Base-by-base conservation (phyloP, 225 moss, liverwort and hornwort species). In the Marchantia paleacea region DNA sequence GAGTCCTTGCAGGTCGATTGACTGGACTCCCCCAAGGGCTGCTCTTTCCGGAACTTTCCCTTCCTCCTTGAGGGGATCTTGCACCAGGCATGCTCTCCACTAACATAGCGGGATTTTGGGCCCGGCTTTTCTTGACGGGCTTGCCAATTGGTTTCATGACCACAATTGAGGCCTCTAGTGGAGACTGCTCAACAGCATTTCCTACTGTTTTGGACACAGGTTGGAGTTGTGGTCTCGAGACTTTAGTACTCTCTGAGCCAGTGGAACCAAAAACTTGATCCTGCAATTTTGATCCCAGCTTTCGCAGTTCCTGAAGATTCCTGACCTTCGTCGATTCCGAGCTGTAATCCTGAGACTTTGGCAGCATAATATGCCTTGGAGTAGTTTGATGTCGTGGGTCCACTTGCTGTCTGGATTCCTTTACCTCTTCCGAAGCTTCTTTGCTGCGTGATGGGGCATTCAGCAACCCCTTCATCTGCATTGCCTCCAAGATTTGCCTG, bases 401-500 rank as follows among this genome's bases (percentile, higher is more conserved):
- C 13, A 77, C 57, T 14, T 76, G 85, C 11, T 77, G 76, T 22
- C 75, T 78, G 47, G 14, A 58, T 49, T 81, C 81, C 50, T 73
- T 73, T 11, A 58, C 39, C 25, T 85, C 83, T 72, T 72, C 57
- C 15, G 55, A n/a, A 26, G 69, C 49, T 11, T 85, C 83, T 77
- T 73, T 83, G 24, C 78, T 60, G 30, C 83, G 78, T 16, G 79
- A 69, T 16, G 88, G 69, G 16, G 80, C 82, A 76, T 52, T 83
- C 60, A 85, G 48, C 54, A 88, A 60, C 29, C 88, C 88, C 81
- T 88, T 88, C 15, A 75, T 62, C 66, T 85, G 88, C 88, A 88
- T 88, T 6, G 88, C 88, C 66, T 88, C 88, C 83, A 88, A 55
- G 51, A 88, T 79, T 61, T 88, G 88, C 63, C 83, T 78, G 31